Percentiles rank a stretch among this genome's conserved stretches.
phyloP scores from a whole-genome alignment of 768 basidiomycete genomes.

The Stropharia rugosoannulata region DNA sequence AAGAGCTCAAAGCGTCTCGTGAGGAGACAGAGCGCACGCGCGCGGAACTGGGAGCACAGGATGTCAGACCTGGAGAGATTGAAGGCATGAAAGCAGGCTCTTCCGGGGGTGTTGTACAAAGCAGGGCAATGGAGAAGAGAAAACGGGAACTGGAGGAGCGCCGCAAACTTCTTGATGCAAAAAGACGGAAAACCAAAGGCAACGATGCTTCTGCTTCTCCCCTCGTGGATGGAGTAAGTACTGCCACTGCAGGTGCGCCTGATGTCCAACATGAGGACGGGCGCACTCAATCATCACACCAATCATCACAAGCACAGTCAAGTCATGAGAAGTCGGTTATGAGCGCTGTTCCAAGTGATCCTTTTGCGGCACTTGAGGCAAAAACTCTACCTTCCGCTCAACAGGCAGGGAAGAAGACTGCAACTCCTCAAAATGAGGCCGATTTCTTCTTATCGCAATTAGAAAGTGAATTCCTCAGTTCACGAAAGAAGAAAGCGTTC shows the following conservation, averaged over 20 bases:
- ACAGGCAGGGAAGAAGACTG: slow-evolving; percentile 18
- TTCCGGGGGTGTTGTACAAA: slow-evolving; percentile 30
- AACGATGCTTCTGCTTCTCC: slow-evolving; percentile 7
- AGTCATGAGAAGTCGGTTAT: not conserved
- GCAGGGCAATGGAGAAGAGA: slow-evolving; percentile 69
- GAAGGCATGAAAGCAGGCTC: slow-evolving; percentile 65
- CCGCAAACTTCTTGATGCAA: slow-evolving; percentile 59
- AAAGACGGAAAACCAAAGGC: slow-evolving; percentile 50
- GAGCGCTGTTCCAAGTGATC: slow-evolving; percentile 30
- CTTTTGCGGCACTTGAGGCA: slow-evolving; percentile 51
- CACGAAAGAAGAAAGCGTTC: slow-evolving; percentile 24
- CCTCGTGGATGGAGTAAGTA: not conserved
- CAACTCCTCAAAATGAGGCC: slow-evolving; percentile 34
- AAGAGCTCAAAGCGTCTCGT: slow-evolving; percentile 65
- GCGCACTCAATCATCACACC: not conserved
- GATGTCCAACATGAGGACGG: not conserved
- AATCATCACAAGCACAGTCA: not conserved
- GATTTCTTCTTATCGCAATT: slow-evolving; percentile 68
- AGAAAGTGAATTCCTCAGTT: slow-evolving; percentile 55
- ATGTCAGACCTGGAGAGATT: slow-evolving; percentile 66
- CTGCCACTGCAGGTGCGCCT: not conserved
- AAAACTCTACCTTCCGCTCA: slow-evolving; percentile 21
- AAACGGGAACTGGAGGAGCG: slow-evolving; percentile 75
- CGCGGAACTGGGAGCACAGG: slow-evolving; percentile 58
- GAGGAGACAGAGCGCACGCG: slow-evolving; percentile 69